Percentiles rank a stretch among this genome's conserved stretches.
Evolutionary conservation across 176 grass and related monocot genomes (phyloP).

Genomic region (Chloris gayana): DNA sequence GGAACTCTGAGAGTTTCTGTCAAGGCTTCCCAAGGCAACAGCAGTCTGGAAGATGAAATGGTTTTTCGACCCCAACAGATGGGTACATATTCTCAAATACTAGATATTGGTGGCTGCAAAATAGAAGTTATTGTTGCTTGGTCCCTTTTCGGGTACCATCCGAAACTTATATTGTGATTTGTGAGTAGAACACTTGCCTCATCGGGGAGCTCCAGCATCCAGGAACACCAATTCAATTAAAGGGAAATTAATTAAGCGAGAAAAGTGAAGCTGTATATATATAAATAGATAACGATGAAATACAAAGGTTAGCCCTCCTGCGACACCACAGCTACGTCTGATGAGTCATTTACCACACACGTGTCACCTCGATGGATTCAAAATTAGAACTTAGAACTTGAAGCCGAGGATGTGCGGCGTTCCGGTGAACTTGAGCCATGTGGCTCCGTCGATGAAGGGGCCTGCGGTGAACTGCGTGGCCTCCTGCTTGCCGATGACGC

Average conservation of each 20-base stretch:
- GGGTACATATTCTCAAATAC: not conserved
- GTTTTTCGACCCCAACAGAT: not conserved
- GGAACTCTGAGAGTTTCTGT: constrained; percentile 23
- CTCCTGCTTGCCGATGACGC: constrained; percentile 47
- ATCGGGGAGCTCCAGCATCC: too few relatives aligned
- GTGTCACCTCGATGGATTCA: not conserved
- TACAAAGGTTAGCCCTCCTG: not conserved
- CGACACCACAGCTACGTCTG: not conserved
- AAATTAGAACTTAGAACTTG: constrained; percentile 64
- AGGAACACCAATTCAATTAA: too few relatives aligned
- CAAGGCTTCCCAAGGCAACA: not conserved
- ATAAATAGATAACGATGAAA: too few relatives aligned
- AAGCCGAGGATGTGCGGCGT: constrained; percentile 53
- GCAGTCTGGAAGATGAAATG: not conserved
- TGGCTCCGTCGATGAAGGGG: constrained; percentile 51
- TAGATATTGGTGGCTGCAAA: not conserved
- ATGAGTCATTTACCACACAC: not conserved
- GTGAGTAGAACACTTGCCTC: too few relatives aligned
- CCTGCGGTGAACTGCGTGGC: constrained; percentile 55
- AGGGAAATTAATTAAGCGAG: too few relatives aligned
- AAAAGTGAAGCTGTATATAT: too few relatives aligned
- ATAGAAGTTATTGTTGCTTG: constrained; percentile 18
- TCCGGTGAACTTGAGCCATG: constrained; percentile 58
- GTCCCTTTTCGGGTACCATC: not conserved
- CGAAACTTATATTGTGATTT: too few relatives aligned